Conservation (phyloP, 192 early-diverging fungal species). For the Coemansia sp. region DNA sequence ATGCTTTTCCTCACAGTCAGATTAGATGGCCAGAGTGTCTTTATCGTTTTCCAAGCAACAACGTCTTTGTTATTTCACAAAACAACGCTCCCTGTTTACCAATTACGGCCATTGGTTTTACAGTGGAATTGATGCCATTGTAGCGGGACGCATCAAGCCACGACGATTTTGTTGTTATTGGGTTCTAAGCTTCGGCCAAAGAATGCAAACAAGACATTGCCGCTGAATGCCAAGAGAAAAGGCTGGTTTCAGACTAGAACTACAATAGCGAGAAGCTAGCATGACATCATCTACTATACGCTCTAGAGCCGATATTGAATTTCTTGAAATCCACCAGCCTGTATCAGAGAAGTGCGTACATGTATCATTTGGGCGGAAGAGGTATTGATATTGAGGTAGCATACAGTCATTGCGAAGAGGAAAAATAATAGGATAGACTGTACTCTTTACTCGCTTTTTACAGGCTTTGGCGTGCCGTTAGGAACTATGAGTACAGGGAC, state of each 20-base stretch:
- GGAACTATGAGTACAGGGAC: conserved; percentile 71
- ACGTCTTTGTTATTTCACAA: neutral
- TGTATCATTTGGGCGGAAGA: too few species aligned
- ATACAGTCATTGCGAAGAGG: neutral
- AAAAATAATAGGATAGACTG: neutral
- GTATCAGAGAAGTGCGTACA: conserved; percentile 3
- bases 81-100: conserved; percentile 1
- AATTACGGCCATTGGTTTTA: neutral
- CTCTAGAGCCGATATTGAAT: too few species aligned
- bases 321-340: neutral
- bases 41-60: neutral
- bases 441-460: conserved; percentile 16
- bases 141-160: neutral
- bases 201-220: neutral
- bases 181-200: neutral
- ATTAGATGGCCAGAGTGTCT: neutral
- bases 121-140: neutral
- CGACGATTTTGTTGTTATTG: neutral
- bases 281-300: neutral
- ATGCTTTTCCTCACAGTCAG: conserved; percentile 5
- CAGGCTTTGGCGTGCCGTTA: conserved; percentile 33
- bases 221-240: neutral
- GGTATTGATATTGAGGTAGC: too few species aligned
- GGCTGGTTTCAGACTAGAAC: neutral
- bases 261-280: neutral